Evolutionary conservation across 2,329 filamentous ascomycete genomes (phyloP), one percentile per base, ranked within the genome.

Genomic region (Monosporascus sp.): DNA sequence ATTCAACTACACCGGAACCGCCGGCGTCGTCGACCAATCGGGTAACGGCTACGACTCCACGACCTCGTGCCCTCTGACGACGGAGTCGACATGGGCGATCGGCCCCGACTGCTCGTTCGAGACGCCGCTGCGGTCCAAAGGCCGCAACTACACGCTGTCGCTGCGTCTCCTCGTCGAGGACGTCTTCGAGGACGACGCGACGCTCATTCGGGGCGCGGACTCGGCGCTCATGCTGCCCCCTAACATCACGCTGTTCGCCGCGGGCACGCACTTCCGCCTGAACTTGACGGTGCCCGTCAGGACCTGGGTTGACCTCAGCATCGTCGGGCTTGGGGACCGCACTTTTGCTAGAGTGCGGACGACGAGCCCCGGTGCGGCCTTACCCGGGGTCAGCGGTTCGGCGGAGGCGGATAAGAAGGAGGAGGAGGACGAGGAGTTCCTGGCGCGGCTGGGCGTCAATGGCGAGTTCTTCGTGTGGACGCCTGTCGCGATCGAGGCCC

Each of bases 81-180:
- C 45, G 0, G 50, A 66, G 9, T 62, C 60, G 0, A 63, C 66
- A 5, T 52, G 76, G 3, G 41, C 56, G 1, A 57, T 78, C 20
- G 60, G 62, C 4, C 54, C 65, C 0, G 54, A 63, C 0, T 82
- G 79, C 59, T 64, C 65, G 3, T 52, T 81, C 2, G 64, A 54
- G 1, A 81, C 78, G 1, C 78, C 78, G 0, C 62, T 80, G 8
- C 64, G 65, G 0, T 78, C 76, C 36, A 84, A 84, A 61, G 81
- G 81, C 2, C 71, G 78, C 53, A 71, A 82, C 59, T 84, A 84
- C 62, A 81, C 76, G 0, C 70, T 84, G 1, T 70, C 74, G 0
- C 69, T 83, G 15, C 65, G 69, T 1, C 58, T 79, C 6, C 65
- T 59, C 17, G 39, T 72, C 8, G 57, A 63, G n/a, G 60, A 66